These are phyloP conservation scores for Apiospora hydei DNA, from an alignment of 2,329 filamentous ascomycete species.

Conservation along the genomic window DNA sequence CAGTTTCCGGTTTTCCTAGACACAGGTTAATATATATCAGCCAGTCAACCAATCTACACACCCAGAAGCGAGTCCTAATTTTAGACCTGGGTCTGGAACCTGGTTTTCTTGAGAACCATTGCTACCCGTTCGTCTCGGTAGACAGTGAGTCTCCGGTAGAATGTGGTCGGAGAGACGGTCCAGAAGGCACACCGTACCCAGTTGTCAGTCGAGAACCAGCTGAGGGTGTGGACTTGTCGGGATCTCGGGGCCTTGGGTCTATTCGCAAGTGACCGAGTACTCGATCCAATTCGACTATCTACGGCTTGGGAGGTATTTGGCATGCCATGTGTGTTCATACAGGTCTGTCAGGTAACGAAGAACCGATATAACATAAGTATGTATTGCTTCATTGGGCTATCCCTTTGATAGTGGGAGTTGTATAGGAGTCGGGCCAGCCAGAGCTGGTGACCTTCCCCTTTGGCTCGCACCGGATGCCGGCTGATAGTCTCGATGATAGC, in stretches of 20 bases:
- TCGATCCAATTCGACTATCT: neutral
- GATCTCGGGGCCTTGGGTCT: neutral
- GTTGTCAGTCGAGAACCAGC: neutral
- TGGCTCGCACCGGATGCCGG: neutral
- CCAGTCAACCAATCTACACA: neutral
- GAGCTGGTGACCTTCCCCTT: neutral
- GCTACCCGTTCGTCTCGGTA: neutral
- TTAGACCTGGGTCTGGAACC: conserved; percentile 9
- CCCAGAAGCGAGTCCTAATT: neutral
- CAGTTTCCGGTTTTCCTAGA: neutral
- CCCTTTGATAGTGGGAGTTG: no score
- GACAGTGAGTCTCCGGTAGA: neutral
- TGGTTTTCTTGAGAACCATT: neutral
- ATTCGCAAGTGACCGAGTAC: neutral
- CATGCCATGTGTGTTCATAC: neutral
- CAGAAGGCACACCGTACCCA: neutral
- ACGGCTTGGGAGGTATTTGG: neutral
- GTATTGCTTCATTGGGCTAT: neutral
- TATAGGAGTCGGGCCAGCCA: neutral
- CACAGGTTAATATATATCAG: neutral
- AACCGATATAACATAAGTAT: neutral
- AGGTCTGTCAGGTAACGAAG: neutral
- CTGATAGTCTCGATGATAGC: neutral
- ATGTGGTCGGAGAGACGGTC: neutral
- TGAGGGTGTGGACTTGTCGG: neutral